phyloP scores from a whole-genome alignment of 306 rosid genomes.

The Prunus campanulata region DNA sequence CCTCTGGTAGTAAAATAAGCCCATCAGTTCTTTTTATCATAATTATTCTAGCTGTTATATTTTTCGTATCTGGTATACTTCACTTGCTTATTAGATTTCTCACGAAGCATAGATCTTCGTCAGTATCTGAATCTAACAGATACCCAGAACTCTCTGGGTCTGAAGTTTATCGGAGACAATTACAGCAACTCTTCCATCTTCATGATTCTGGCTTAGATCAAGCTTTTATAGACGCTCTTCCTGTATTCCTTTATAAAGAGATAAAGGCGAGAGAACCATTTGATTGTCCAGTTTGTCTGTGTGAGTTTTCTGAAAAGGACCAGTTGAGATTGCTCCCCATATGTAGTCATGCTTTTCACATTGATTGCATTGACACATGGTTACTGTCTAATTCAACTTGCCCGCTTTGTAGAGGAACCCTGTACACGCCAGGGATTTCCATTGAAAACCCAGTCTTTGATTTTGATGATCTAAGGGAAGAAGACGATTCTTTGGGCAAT shows the following conservation, averaged over 20 bases:
- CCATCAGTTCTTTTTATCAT: slow-evolving; percentile 71
- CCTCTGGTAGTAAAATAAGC: slow-evolving; percentile 59
- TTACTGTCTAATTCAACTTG: slow-evolving; percentile 83
- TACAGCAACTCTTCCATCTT: slow-evolving; percentile 90
- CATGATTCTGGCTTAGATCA: slow-evolving; percentile 96
- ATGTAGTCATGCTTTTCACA: slow-evolving; percentile 89
- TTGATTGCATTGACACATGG: slow-evolving; percentile 90
- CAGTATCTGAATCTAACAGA: slow-evolving; percentile 59
- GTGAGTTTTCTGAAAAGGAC: slow-evolving; percentile 78
- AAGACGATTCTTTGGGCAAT: slow-evolving; percentile 42
- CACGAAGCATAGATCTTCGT: slow-evolving; percentile 52
- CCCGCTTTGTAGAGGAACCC: slow-evolving; percentile 88
- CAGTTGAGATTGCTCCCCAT: slow-evolving; percentile 77
- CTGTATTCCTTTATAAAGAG: slow-evolving; percentile 75
- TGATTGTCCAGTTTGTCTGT: slow-evolving; percentile 91
- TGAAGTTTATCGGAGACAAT: slow-evolving; percentile 68
- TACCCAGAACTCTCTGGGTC: slow-evolving; percentile 62
- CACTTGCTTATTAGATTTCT: slow-evolving; percentile 77
- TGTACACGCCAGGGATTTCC: slow-evolving; percentile 51
- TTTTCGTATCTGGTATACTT: slow-evolving; percentile 68
- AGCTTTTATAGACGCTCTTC: slow-evolving; percentile 83
- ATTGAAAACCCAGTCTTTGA: slow-evolving; percentile 58
- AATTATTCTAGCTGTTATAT: slow-evolving; percentile 63
- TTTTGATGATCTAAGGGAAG: slow-evolving; percentile 55
- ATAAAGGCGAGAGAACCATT: slow-evolving; percentile 75